A percentile compares a stretch with the other conserved stretches of the same genome.
These are phyloP conservation scores for Austroboletus eburneus DNA, from an alignment of 768 basidiomycete species.

Conservation along the genomic window DNA sequence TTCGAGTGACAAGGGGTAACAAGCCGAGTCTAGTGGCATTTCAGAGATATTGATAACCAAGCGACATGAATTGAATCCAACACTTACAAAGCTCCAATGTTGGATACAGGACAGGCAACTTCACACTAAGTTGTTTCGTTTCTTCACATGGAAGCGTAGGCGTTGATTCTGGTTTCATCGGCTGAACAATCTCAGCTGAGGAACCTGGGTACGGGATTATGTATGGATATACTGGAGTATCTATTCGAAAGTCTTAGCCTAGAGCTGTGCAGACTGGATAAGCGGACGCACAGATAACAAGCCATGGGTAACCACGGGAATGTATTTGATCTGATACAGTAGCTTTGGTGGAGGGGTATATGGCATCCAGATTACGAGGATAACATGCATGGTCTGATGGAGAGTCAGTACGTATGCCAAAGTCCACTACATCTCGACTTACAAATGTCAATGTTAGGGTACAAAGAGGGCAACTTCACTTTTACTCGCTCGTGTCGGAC, in stretches of 20 bases:
- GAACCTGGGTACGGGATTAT: constrained; percentile 12
- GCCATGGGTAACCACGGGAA: constrained; percentile 31
- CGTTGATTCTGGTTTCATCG: neutral
- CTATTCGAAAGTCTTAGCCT: constrained; percentile 10
- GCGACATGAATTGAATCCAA: neutral
- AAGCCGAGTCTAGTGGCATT: constrained; percentile 11
- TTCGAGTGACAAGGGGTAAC: constrained; percentile 28
- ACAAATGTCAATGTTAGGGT: constrained; percentile 33
- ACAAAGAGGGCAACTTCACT: constrained; percentile 6
- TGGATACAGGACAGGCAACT: constrained; percentile 16
- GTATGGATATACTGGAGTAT: constrained; percentile 22
- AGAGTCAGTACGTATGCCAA: neutral
- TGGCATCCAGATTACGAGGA: constrained; percentile 34
- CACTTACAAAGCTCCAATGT: constrained; percentile 35
- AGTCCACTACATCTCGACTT: constrained; percentile 11
- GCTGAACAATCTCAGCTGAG: constrained; percentile 4
- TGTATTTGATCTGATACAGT: constrained; percentile 3
- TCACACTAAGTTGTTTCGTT: constrained; percentile 8
- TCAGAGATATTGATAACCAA: neutral
- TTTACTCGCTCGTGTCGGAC: constrained; percentile 2
- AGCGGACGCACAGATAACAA: constrained; percentile 34
- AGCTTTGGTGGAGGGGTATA: constrained; percentile 29
- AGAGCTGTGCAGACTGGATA: neutral
- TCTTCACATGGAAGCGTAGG: neutral
- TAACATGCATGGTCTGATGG: constrained; percentile 37